Percentiles rank a stretch among this genome's conserved stretches.
phyloP scores from a whole-genome alignment of 2,329 filamentous ascomycete species.

The Pyricularia sp. region DNA sequence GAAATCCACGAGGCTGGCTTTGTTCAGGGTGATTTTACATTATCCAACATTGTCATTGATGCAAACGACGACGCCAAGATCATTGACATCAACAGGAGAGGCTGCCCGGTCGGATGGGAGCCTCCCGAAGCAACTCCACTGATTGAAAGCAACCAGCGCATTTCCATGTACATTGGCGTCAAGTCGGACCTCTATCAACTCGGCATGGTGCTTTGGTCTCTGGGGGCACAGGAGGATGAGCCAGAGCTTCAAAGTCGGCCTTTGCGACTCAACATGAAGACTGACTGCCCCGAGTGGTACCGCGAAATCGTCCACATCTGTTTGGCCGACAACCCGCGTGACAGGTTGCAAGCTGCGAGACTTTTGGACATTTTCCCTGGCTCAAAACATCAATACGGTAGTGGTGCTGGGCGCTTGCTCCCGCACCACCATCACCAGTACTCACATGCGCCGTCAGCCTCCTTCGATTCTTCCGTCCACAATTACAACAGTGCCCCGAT shows the following conservation, averaged over 20 bases:
- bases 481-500: constrained; percentile 21
- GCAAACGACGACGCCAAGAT: constrained; percentile 79
- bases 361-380: constrained; percentile 62
- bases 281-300: constrained; percentile 71
- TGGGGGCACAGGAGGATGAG: constrained; percentile 82
- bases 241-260: constrained; percentile 73
- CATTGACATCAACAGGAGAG: constrained; percentile 94
- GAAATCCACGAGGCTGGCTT: constrained; percentile 95
- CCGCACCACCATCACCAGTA: constrained; percentile 7
- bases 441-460: constrained; percentile 23
- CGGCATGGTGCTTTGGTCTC: constrained; percentile 92
- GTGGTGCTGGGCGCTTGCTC: constrained; percentile 6
- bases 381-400: constrained; percentile 1
- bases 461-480: constrained; percentile 21
- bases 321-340: constrained; percentile 62
- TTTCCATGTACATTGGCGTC: constrained; percentile 95
- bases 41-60: constrained; percentile 96
- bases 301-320: constrained; percentile 67
- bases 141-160: constrained; percentile 79
- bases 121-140: constrained; percentile 82
- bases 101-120: constrained; percentile 97
- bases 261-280: constrained; percentile 46
- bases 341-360: constrained; percentile 62
- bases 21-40: constrained; percentile 93
- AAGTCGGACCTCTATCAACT: constrained; percentile 95